Base-by-base conservation (phyloP, 371 early-diverging fungal genomes). In the Batkoa obscura region DNA sequence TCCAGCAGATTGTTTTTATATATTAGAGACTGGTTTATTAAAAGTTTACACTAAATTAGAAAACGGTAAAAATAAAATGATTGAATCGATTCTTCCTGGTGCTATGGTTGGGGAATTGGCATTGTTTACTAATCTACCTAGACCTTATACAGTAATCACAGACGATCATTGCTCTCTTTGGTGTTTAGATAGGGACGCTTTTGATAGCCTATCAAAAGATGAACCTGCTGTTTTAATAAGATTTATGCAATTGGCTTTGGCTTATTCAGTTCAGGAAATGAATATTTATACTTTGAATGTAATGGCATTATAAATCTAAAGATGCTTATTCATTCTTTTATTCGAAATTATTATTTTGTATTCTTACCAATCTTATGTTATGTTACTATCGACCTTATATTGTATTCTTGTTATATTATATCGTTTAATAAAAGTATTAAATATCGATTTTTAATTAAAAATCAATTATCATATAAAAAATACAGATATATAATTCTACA, bases 1-100 rank as follows among this genome's bases (percentile, higher is more conserved):
- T 9, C 64, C 65, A 0, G 71, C 80, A 1, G 74, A 72, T 12
- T 78, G 77, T 35, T 59, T 89, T 38, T 79, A 84, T 43, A 57
- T 91, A 2, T 74, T 91, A 0, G 88, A 90, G 59, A 67, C 74
- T n/a, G 91, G 91, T 0, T 72, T 80, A 23, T 67, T 90, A 3
- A 75, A 78, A 5, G 77, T 79, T 37, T 33, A 46, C 6, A 56
- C 49, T 2, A 38, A 38, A 32, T 8, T 43, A 9, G 8, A 42
- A 13, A 12, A 12, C 5, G 15, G 23, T 45, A 13, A 13, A 5
- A 39, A 15, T 54, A 60, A 12, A 60, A 38, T 64, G 12, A 67
- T 75, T 0, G 88, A 86, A 63, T 78, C 79, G 5, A 80, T 85
- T 17, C 61, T 88, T 32, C 81, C 86, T 0, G 84, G 86, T 12